Conservation (phyloP, 495 filamentous ascomycete species). For the Viridothelium virens region DNA sequence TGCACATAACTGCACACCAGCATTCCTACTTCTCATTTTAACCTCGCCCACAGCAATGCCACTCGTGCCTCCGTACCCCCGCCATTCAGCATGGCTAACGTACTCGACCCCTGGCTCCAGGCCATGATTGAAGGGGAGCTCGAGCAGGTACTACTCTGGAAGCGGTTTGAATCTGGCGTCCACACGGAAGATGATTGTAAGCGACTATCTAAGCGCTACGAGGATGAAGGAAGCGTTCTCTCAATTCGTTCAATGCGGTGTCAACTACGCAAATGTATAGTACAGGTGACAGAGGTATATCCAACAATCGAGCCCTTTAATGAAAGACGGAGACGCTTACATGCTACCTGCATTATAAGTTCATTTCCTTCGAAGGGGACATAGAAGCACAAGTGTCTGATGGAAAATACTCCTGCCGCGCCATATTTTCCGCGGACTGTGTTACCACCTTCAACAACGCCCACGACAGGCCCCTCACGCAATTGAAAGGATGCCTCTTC, state of each 20-base stretch:
- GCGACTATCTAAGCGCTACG: constrained; percentile 16
- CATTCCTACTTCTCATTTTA: neutral
- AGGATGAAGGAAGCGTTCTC: constrained; percentile 28
- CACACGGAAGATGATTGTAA: neutral
- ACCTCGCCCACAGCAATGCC: neutral
- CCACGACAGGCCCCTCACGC: constrained; percentile 12
- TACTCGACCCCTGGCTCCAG: constrained; percentile 22
- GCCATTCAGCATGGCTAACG: constrained; percentile 13
- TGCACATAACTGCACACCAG: neutral
- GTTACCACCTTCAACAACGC: constrained; percentile 10
- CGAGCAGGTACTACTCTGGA: constrained; percentile 14
- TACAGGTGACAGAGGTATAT: constrained; percentile 7
- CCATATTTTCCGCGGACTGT: constrained; percentile 15
- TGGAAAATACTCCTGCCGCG: constrained; percentile 11
- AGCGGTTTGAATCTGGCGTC: constrained; percentile 4
- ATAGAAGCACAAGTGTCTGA: constrained; percentile 16
- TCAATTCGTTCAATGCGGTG: constrained; percentile 9
- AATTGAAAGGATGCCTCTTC: constrained; percentile 21
- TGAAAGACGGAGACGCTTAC: neutral
- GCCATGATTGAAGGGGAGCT: constrained; percentile 22
- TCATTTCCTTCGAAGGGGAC: neutral
- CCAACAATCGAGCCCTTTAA: neutral
- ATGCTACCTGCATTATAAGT: neutral
- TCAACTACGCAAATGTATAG: neutral
- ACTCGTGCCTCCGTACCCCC: neutral